Base-by-base conservation (phyloP, 371 early-diverging fungal species). In the Phascolomyces articulosus region DNA sequence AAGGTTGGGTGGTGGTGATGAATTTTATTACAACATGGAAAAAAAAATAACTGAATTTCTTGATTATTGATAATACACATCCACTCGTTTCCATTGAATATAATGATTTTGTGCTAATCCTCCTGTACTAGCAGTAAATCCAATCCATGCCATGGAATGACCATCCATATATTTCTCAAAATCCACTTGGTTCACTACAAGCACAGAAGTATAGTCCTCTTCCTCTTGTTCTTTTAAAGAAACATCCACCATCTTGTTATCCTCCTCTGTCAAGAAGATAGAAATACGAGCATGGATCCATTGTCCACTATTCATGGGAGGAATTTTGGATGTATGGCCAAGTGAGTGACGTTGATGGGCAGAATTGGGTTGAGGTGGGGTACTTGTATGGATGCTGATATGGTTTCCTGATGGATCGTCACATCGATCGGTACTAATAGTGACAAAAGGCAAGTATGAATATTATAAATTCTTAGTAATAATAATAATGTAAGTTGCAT, bases 41-140 rank as follows among this genome's bases (percentile, higher is more conserved):
- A n/a, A 34, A 34, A 34, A 34, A 11, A 2, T 34, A 34, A 34
- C 6, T 9, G 6, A 34, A 34, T 34, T 31, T n/a, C 4, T 11
- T n/a, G 20, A 51, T 24, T 51, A 23, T 3, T n/a, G 51, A 48
- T 65, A 65, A 2, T n/a, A n/a, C n/a, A 59, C 27, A 28, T 23
- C 48, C 41, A 26, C 58, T 16, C 51, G 54, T 54, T 41, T 65
- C 60, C 61, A 54, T 23, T 65, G 64, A 18, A 84, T 64, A 58
- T 85, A 79, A 63, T 85, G 84, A 13, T 64, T 72, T 55, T 86
- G 78, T 7, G 68, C 60, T 0, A 86, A 58, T 23, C 86, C 86
- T 18, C 86, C 86, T 27, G 86, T 86, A 31, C 80, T 76, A 9
- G 84, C 86, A 15, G 86, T 83, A 56, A 83, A 83, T 0, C 86